These are phyloP conservation scores for Boletus rubescentipes DNA, from an alignment of 768 basidiomycete genomes.

Conservation along the genomic window DNA sequence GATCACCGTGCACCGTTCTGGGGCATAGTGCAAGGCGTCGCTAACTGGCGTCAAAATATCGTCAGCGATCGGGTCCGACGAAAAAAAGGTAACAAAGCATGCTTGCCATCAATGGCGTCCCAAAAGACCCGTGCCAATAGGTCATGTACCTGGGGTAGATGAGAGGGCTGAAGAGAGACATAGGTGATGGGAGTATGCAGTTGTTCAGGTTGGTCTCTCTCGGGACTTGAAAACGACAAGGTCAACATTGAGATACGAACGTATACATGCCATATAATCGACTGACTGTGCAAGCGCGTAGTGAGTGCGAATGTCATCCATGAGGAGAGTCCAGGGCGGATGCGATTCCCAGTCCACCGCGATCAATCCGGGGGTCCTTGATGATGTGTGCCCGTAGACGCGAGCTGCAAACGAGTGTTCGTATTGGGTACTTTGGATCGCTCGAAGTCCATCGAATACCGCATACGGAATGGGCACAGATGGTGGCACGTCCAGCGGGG, in stretches of 20 bases:
- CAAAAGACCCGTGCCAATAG: slow-evolving; percentile 69
- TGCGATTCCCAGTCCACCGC: slow-evolving; percentile 71
- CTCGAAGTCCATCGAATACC: slow-evolving; percentile 51
- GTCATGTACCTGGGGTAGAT: slow-evolving; percentile 72
- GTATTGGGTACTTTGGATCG: slow-evolving; percentile 63
- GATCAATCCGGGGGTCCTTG: slow-evolving; percentile 39
- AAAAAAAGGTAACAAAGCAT: neutral
- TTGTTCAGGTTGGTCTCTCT: slow-evolving; percentile 45
- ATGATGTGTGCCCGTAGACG: slow-evolving; percentile 42
- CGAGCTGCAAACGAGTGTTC: slow-evolving; percentile 66
- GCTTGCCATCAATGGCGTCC: slow-evolving; percentile 71
- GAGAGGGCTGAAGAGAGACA: slow-evolving; percentile 52
- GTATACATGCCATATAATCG: neutral
- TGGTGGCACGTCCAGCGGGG: slow-evolving; percentile 30
- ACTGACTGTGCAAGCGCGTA: slow-evolving; percentile 57
- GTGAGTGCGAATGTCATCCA: slow-evolving; percentile 71
- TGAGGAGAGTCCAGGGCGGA: slow-evolving; percentile 73
- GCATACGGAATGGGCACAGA: slow-evolving; percentile 28
- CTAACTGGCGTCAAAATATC: slow-evolving; percentile 45
- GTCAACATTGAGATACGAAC: slow-evolving; percentile 1
- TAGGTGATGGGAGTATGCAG: slow-evolving; percentile 59
- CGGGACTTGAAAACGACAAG: slow-evolving; percentile 44
- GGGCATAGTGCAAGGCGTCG: slow-evolving; percentile 65
- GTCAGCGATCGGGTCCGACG: slow-evolving; percentile 1
- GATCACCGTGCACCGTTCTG: slow-evolving; percentile 74